A percentile compares a stretch with the other conserved stretches of the same genome.
These are phyloP conservation scores for Suillus variegatus DNA, from an alignment of 768 basidiomycete genomes.

Conservation along the genomic window DNA sequence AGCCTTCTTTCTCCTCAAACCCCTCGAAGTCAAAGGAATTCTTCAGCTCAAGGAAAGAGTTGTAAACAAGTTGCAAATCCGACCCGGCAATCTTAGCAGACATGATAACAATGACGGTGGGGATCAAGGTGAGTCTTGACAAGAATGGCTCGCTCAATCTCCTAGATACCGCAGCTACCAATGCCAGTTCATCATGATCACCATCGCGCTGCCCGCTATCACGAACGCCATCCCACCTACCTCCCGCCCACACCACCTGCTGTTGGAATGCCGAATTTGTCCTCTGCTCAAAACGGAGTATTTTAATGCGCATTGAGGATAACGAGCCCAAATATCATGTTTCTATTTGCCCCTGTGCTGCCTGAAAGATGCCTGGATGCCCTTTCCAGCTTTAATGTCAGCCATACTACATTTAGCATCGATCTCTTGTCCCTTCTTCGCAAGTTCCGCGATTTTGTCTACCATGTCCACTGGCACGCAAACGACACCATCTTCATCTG, in stretches of 20 bases:
- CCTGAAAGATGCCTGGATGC: constrained; percentile 78
- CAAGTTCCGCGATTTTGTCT: constrained; percentile 56
- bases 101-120: not conserved
- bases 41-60: not conserved
- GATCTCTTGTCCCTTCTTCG: constrained; percentile 55
- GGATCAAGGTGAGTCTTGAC: no score
- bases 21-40: not conserved
- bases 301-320: not conserved
- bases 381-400: constrained; percentile 75
- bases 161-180: no score
- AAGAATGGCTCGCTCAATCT: no score
- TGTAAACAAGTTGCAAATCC: not conserved
- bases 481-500: constrained; percentile 88
- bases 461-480: constrained; percentile 64
- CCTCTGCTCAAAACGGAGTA: no score
- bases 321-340: constrained; percentile 10
- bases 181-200: no score
- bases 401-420: constrained; percentile 73
- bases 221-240: no score
- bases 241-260: no score
- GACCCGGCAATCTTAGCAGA: not conserved
- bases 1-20: not conserved
- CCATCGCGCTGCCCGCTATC: no score
- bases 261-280: no score
- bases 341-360: constrained; percentile 61